Conservation (phyloP, 2,329 filamentous ascomycete species). For the Trichoderma harzianum region DNA sequence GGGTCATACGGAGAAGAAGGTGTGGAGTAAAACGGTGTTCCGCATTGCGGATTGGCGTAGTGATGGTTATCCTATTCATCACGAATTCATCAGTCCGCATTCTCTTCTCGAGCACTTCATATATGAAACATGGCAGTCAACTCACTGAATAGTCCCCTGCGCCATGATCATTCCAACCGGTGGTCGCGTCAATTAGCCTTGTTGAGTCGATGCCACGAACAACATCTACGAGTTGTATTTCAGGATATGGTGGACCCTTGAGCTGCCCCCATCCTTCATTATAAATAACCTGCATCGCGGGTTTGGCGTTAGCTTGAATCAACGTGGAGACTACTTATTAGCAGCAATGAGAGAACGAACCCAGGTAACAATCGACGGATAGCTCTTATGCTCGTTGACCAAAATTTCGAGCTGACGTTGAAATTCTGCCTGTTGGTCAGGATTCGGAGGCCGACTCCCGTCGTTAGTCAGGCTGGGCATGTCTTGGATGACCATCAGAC, state of each 20-base stretch:
- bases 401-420: conserved; percentile 59
- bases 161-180: conserved; percentile 66
- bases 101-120: neutral
- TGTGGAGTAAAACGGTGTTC: conserved; percentile 63
- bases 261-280: conserved; percentile 71
- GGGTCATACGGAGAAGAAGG: conserved; percentile 54
- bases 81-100: neutral
- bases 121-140: neutral
- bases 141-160: conserved; percentile 58
- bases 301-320: neutral
- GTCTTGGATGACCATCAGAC: conserved; percentile 66
- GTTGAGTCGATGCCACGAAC: conserved; percentile 60
- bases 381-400: conserved; percentile 60
- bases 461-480: conserved; percentile 58
- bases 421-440: conserved; percentile 60
- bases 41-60: conserved; percentile 69
- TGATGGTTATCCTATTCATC: conserved; percentile 61
- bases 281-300: conserved; percentile 53
- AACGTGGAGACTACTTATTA: neutral
- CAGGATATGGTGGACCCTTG: conserved; percentile 46
- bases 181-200: conserved; percentile 59
- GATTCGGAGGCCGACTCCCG: conserved; percentile 35
- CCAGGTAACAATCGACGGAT: conserved; percentile 64
- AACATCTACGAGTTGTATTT: conserved; percentile 52
- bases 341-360: conserved; percentile 32